Conservation (phyloP, 441 rosid species). For the Theobroma grandiflorum region DNA sequence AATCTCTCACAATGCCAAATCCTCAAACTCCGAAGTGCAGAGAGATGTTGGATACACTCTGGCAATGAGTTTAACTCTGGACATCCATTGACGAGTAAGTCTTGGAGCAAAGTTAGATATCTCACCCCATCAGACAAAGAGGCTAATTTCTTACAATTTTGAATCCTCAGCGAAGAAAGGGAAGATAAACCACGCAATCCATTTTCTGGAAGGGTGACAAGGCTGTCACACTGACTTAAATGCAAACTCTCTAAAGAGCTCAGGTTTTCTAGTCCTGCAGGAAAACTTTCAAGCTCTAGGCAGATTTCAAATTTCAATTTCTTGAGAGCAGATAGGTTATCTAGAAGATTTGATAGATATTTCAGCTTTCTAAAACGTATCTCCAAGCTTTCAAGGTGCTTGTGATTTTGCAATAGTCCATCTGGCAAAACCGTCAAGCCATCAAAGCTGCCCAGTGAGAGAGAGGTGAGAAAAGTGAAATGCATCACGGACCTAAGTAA, state of each 20-base stretch:
- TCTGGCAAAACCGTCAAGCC: not conserved
- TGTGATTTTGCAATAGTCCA: conserved; percentile 15
- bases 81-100: not conserved
- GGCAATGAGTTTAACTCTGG: conserved; percentile 13
- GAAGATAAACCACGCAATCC: conserved; percentile 15
- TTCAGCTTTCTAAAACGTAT: rapidly evolving
- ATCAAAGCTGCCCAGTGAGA: not conserved
- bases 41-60: conserved; percentile 17
- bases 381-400: not conserved
- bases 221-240: not conserved
- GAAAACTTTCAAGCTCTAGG: conserved; percentile 20
- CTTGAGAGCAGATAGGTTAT: conserved; percentile 9
- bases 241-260: not conserved
- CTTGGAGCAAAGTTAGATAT: conserved; percentile 1
- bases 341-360: not conserved
- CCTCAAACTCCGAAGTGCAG: not conserved
- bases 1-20: not conserved
- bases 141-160: not conserved
- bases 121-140: conserved; percentile 5
- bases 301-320: rapidly evolving
- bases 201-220: not conserved
- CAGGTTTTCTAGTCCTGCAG: conserved; percentile 24
- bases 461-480: conserved; percentile 2
- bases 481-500: not conserved
- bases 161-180: not conserved